Evolutionary conservation across 78 protist genomes (phyloP), one percentile per base, ranked within the genome.

Genomic region (Dictyostelium citrinum): DNA sequence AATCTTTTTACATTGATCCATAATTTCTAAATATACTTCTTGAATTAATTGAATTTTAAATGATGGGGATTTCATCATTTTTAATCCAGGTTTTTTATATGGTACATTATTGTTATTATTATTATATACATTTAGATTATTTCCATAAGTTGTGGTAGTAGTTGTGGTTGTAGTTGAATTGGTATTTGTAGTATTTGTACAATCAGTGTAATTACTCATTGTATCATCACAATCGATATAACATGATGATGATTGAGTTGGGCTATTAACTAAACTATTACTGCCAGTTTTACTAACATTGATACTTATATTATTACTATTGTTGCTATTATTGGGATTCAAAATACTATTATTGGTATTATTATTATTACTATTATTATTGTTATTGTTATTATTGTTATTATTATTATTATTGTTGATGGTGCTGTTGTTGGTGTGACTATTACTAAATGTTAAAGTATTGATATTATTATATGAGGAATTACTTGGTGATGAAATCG

Each of bases 11-110:
- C 64, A 55, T 20, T 29, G 72, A 2, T 80, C 84, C 24, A 55
- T 31, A 22, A 55, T 80, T 39, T 80, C 84, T 12, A 55, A n/a
- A 58, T 55, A 80, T 14, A 80, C 46, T 20, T 80, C 84, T 58
- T 80, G 84, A 46, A 55, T 55, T 80, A 80, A 35, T 41, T 77
- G 82, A 14, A 45, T 45, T 39, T n/a, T 80, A 58, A 55, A 80
- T 35, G 84, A 55, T 49, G 84, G 49, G 17, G 81, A 41, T 75
- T 75, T 75, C 22, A n/a, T n/a, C 58, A 75, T 29, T 55, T 55
- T 55, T 5, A 55, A 5, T 20, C 27, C 64, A 55, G 64, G 64
- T 55, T 55, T 55, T 55, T 80, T 80, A 14, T 33, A 31, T 55
- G 39, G 24, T 35, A 46, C 33, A 78, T 29, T 27, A 16, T 46